phyloP scores from a whole-genome alignment of 2,329 filamentous ascomycete genomes.

The Coniochaeta sp. region DNA sequence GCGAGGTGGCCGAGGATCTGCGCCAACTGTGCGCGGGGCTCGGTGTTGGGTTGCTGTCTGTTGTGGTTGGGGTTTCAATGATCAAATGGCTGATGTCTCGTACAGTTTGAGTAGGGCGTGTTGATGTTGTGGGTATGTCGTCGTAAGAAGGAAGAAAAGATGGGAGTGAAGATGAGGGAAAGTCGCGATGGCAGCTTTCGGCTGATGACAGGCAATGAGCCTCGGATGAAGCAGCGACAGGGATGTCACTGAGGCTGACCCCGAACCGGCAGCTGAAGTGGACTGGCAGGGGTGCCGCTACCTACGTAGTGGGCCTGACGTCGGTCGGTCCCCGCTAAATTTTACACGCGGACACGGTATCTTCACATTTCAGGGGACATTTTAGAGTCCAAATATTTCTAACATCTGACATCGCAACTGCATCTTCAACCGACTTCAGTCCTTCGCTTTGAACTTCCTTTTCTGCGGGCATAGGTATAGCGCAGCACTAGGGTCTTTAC shows the following conservation, averaged over 20 bases:
- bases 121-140: too few relatives aligned
- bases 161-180: not conserved
- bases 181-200: not conserved
- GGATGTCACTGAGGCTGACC: not conserved
- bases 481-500: too few relatives aligned
- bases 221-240: constrained; percentile 1
- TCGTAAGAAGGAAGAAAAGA: too few relatives aligned
- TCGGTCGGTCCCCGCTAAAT: not conserved
- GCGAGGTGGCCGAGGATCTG: too few relatives aligned
- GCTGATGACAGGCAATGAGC: constrained; percentile 2
- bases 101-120: too few relatives aligned
- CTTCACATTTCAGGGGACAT: not conserved
- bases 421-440: not conserved
- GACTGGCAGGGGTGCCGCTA: not conserved
- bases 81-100: too few relatives aligned
- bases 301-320: not conserved
- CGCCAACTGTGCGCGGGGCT: too few relatives aligned
- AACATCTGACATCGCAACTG: not conserved
- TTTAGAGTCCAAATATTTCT: too few relatives aligned
- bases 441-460: too few relatives aligned
- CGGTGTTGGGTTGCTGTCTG: too few relatives aligned
- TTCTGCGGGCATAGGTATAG: too few relatives aligned
- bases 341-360: constrained; percentile 3
- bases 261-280: not conserved
- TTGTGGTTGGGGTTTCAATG: too few relatives aligned